Base-by-base conservation (phyloP, 495 filamentous ascomycete species). In the Penicillium parvum region DNA sequence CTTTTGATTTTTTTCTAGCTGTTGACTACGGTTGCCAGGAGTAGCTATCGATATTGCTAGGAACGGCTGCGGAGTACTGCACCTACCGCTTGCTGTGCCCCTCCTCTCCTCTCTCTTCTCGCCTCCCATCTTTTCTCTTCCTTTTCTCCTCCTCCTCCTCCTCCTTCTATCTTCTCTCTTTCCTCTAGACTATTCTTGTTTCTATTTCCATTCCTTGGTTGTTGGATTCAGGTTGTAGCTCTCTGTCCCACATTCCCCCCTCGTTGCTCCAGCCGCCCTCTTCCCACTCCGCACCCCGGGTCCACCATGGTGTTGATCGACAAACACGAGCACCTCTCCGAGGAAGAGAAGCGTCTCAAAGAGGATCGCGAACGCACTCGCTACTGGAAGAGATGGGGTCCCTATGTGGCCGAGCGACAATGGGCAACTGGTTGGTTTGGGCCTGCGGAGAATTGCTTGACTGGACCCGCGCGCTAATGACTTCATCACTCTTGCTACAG, bases 371-470 rank as follows among this genome's bases (percentile, higher is more conserved):
- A 88, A 38, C 49, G 46, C 20, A 53, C 49, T 43, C 41, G 30
- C 12, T 96, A 96, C 68, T 96, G 91, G 90, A 95, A 96, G 77
- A 83, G 81, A 75, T 96, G 90, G 90, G 90, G 90, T 40, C 70
- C 68, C 8, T 73, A 73, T 43, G 68, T 74, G 18, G 67, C 71
- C 4, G 79, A 83, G 58, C 71, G 89, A 59, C 89, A 95, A 69
- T 95, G 89, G 89, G 88, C 89, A 33, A 95, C 88, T 40, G 84
- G 84, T 82, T 66, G 54, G 76, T 65, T 19, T 37, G 40, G 29
- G 16, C 22, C 23, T 25, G 18, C 43, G 26, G 50, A 34, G 26
- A 37, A 20, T 37, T 5, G 21, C 25, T 42, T 15, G 22, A 34
- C 12, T 19, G 20, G 7, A 23, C 56, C 12, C 12, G 32, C 30